These are phyloP conservation scores for Termitomyces sp. DNA, from an alignment of 768 basidiomycete genomes.

Conservation along the genomic window DNA sequence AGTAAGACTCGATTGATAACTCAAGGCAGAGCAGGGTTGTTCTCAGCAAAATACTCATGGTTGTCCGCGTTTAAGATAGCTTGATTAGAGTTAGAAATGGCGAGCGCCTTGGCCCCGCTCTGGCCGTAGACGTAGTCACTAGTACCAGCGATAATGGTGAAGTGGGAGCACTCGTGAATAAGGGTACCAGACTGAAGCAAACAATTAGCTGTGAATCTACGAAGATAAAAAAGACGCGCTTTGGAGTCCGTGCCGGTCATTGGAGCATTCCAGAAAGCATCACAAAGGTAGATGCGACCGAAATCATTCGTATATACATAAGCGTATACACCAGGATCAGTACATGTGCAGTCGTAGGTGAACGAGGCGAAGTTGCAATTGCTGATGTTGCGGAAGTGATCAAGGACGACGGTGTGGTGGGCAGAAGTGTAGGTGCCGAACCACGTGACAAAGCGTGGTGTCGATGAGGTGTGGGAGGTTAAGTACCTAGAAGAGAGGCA, in stretches of 20 bases:
- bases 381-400: conserved; percentile 34
- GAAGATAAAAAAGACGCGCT: too few relatives aligned
- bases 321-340: conserved; percentile 27
- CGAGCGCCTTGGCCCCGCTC: too few relatives aligned
- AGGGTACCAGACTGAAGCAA: neutral
- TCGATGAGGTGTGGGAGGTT: conserved; percentile 25
- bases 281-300: too few relatives aligned
- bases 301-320: conserved; percentile 33
- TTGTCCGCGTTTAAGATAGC: too few relatives aligned
- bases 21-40: neutral
- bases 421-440: conserved; percentile 38
- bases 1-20: neutral
- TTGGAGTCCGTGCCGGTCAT: too few relatives aligned
- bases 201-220: too few relatives aligned
- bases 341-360: conserved; percentile 21
- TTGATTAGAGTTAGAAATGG: too few relatives aligned
- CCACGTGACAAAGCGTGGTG: conserved; percentile 45
- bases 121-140: too few relatives aligned
- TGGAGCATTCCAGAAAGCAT: too few relatives aligned
- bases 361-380: conserved; percentile 21
- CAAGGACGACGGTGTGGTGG: conserved; percentile 30
- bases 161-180: conserved; percentile 25
- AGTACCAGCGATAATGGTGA: conserved; percentile 38
- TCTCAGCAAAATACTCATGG: too few relatives aligned
- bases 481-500: conserved; percentile 22